Percentiles rank a stretch among this genome's conserved stretches.
These are phyloP conservation scores for Candida krabiensis DNA, from an alignment of 805 yeast species.

Conservation along the genomic window DNA sequence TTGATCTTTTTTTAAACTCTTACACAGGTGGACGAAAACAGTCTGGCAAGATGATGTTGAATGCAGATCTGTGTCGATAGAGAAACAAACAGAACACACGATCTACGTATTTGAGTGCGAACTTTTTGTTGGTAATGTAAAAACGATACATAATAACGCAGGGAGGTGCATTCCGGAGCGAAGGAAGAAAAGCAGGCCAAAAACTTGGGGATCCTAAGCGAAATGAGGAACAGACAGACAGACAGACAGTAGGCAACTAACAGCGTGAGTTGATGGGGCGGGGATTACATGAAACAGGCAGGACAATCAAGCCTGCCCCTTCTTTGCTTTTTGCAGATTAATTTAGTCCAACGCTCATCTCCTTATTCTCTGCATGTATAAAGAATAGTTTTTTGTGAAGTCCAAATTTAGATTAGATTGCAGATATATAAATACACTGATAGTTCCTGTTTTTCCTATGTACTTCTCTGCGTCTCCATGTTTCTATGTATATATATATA, in stretches of 20 bases:
- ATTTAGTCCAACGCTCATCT: conserved; percentile 58
- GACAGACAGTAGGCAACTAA: background rate
- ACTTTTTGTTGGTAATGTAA: background rate
- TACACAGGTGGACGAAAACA: too few species aligned
- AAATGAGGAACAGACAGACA: background rate
- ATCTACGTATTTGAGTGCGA: background rate
- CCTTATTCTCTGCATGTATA: conserved; percentile 73
- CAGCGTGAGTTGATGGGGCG: conserved; percentile 46
- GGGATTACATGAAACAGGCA: conserved; percentile 70
- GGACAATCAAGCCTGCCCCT: conserved; percentile 64
- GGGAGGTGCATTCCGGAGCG: conserved; percentile 1
- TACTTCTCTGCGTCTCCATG: background rate
- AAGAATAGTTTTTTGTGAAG: conserved; percentile 54
- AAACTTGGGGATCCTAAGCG: conserved; percentile 3
- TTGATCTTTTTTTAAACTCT: too few species aligned
- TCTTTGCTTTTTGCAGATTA: background rate
- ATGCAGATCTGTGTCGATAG: too few species aligned
- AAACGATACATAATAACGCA: conserved; percentile 1
- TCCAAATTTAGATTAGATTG: conserved; percentile 70
- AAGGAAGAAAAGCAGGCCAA: conserved; percentile 1
- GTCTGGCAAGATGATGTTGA: too few species aligned
- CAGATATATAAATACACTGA: conserved; percentile 75
- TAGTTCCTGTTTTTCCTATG: conserved; percentile 40
- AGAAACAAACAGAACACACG: background rate
- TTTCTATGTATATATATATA: too few species aligned